phyloP scores from a whole-genome alignment of 345 rosid genomes.

The Ceriops decandra region DNA sequence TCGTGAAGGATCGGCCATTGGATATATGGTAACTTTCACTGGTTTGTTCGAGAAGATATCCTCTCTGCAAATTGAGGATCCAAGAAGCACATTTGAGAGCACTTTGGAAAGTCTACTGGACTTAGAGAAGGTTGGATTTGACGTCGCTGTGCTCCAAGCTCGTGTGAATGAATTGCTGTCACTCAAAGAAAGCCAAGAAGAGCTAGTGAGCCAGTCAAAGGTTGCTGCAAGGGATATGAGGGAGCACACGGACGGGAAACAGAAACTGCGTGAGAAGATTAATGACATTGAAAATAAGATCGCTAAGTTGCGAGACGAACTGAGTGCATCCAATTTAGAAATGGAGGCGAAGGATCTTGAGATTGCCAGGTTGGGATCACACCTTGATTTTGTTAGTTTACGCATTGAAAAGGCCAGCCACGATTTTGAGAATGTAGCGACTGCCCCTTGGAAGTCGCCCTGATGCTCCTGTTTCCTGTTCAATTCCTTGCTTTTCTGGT shows the following conservation, averaged over 20 bases:
- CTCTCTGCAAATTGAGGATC: constrained; percentile 17
- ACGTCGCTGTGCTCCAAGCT: constrained; percentile 13
- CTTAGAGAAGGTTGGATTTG: constrained; percentile 34
- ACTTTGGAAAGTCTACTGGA: constrained; percentile 23
- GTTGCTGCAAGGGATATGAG: constrained; percentile 8
- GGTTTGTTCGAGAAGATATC: constrained; percentile 21
- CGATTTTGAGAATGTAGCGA: constrained; percentile 13
- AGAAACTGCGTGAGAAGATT: constrained; percentile 9
- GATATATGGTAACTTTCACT: constrained; percentile 35
- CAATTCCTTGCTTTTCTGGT: too few relatives aligned
- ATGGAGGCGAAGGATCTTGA: constrained; percentile 16
- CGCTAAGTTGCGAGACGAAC: constrained; percentile 12
- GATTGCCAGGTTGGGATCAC: constrained; percentile 6
- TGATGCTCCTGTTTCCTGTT: neutral
- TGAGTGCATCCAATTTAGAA: neutral
- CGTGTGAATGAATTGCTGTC: constrained; percentile 20
- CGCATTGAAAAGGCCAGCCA: neutral
- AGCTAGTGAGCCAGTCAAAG: constrained; percentile 12
- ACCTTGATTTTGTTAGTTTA: neutral
- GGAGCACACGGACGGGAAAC: constrained; percentile 10
- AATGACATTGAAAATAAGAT: constrained; percentile 16
- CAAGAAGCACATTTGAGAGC: constrained; percentile 7
- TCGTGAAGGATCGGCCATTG: constrained; percentile 40
- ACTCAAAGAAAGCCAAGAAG: constrained; percentile 23
- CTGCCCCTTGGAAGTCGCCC: constrained; percentile 6